A percentile compares a stretch with the other conserved stretches of the same genome.
Evolutionary conservation across 192 early-diverging fungal genomes (phyloP).

Genomic region (Gryganskiella cystojenkinii): DNA sequence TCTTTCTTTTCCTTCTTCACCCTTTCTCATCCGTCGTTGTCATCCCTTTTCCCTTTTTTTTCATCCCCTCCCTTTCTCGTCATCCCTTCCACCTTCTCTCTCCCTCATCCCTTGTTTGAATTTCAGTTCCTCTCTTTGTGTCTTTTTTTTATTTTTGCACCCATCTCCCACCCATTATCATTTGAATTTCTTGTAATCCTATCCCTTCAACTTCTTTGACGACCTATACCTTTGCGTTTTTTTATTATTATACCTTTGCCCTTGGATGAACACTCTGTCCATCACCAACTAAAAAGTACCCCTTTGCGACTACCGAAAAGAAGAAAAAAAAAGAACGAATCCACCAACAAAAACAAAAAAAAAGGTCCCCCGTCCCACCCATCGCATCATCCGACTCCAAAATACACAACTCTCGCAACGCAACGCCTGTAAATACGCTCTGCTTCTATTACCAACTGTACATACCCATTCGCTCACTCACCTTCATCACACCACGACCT

Average conservation of each 20-base stretch:
- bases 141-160: neutral
- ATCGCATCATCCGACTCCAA: too few relatives aligned
- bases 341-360: neutral
- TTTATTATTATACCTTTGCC: neutral
- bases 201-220: neutral
- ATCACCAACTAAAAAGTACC: neutral
- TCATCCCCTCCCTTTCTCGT: neutral
- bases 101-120: neutral
- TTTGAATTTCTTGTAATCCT: neutral
- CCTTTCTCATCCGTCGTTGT: neutral
- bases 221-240: neutral
- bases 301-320: neutral
- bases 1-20: constrained; percentile 3
- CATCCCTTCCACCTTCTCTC: neutral
- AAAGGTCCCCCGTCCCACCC: too few relatives aligned
- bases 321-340: constrained; percentile 6
- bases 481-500: too few relatives aligned
- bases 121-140: neutral
- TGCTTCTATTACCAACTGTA: too few relatives aligned
- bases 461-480: too few relatives aligned
- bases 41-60: neutral
- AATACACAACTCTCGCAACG: too few relatives aligned
- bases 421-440: too few relatives aligned
- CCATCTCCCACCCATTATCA: neutral
- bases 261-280: neutral